phyloP scores from a whole-genome alignment of 805 yeast genomes.

The Wickerhamomyces ciferrii region DNA sequence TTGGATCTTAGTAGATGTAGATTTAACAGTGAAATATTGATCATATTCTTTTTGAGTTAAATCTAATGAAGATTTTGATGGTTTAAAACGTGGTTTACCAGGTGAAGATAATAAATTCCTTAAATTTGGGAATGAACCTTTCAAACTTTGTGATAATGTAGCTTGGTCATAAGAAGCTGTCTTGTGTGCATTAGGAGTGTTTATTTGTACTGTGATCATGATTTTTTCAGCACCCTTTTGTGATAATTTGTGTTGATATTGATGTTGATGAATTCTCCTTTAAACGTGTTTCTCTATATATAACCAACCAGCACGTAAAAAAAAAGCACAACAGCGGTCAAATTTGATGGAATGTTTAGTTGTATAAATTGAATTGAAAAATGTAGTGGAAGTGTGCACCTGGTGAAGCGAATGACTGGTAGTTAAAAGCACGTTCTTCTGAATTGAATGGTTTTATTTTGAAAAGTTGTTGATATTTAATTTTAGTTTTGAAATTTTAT shows the following conservation, averaged over 20 bases:
- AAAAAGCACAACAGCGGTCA: not conserved
- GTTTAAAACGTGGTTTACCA: constrained; percentile 10
- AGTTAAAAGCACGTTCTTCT: not conserved
- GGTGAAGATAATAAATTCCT: not conserved
- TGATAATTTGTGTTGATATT: not conserved
- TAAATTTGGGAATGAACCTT: not conserved
- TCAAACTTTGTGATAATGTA: constrained; percentile 10
- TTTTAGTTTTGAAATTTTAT: too few relatives aligned
- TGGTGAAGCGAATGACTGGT: not conserved
- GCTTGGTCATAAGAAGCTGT: constrained; percentile 6
- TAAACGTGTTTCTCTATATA: not conserved
- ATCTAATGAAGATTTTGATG: constrained; percentile 20
- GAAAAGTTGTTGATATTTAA: not conserved
- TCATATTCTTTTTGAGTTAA: constrained; percentile 18
- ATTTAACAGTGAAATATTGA: constrained; percentile 17
- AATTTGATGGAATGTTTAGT: not conserved
- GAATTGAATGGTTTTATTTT: too few relatives aligned
- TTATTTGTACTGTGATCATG: constrained; percentile 14
- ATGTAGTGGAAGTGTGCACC: too few relatives aligned
- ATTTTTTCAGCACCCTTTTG: not conserved
- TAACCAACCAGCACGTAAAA: not conserved
- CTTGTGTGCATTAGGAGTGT: constrained; percentile 7
- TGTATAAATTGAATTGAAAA: not conserved
- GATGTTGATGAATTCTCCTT: not conserved
- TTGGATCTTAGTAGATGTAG: constrained; percentile 7